phyloP scores from a whole-genome alignment of 371 early-diverging fungal genomes.

The Mortierella sp. region DNA sequence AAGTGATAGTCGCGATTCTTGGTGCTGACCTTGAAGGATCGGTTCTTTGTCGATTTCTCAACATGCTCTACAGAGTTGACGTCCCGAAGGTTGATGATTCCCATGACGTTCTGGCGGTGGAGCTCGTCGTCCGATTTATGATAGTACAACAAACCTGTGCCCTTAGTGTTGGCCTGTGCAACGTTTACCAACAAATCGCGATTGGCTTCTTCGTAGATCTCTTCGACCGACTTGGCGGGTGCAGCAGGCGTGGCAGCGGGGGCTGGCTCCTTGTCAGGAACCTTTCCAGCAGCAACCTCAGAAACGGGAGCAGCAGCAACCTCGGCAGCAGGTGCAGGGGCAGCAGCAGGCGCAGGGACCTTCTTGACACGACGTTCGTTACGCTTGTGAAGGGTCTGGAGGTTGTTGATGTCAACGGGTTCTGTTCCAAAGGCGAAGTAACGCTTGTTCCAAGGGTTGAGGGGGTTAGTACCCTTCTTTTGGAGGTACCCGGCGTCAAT shows the following conservation, averaged over 20 bases:
- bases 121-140: slow-evolving; percentile 59
- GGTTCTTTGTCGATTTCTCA: slow-evolving; percentile 58
- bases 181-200: slow-evolving; percentile 58
- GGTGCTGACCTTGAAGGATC: slow-evolving; percentile 60
- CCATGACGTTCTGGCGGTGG: slow-evolving; percentile 54
- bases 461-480: slow-evolving; percentile 60
- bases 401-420: slow-evolving; percentile 50
- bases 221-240: slow-evolving; percentile 35
- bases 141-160: slow-evolving; percentile 59
- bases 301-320: slow-evolving; percentile 13
- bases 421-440: slow-evolving; percentile 59
- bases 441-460: slow-evolving; percentile 64
- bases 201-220: slow-evolving; percentile 60
- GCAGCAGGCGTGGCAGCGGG: slow-evolving; percentile 7
- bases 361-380: slow-evolving; percentile 57
- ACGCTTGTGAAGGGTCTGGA: slow-evolving; percentile 61
- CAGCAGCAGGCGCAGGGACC: slow-evolving; percentile 20
- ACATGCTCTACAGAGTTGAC: slow-evolving; percentile 56
- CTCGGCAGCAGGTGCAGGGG: slow-evolving; percentile 22
- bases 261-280: slow-evolving; percentile 39
- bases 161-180: slow-evolving; percentile 62
- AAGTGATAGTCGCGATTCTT: slow-evolving; percentile 60
- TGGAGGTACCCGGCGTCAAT: slow-evolving; percentile 57
- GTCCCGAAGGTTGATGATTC: slow-evolving; percentile 63
- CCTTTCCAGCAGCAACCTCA: slow-evolving; percentile 45